phyloP scores from a whole-genome alignment of 1,284 basidiomycete genomes.

The Lignosus rhinocerotis region DNA sequence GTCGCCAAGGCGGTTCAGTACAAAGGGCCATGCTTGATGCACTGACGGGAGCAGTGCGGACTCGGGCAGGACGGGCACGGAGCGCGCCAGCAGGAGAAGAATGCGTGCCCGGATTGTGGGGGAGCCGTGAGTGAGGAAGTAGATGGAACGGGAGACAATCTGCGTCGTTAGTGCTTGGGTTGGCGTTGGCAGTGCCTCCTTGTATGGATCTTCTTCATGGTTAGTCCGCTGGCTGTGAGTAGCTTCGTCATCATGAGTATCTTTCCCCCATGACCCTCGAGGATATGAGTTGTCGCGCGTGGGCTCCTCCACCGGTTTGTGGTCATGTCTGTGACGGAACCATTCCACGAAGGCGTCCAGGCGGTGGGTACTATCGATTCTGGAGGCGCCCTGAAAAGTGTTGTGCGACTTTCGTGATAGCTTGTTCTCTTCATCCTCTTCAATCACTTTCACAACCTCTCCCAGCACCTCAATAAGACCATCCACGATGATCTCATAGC shows the following conservation, averaged over 20 bases:
- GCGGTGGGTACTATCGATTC: slow-evolving; percentile 23
- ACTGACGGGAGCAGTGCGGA: slow-evolving; percentile 79
- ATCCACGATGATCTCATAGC: slow-evolving; percentile 83
- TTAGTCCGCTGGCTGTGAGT: slow-evolving; percentile 25
- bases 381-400: slow-evolving; percentile 8
- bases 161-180: slow-evolving; percentile 76
- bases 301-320: slow-evolving; percentile 15
- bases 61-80: slow-evolving; percentile 76
- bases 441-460: slow-evolving; percentile 74
- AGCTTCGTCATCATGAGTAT: slow-evolving; percentile 27
- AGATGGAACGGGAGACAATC: slow-evolving; percentile 84
- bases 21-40: slow-evolving; percentile 86
- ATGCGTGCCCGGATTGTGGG: slow-evolving; percentile 82
- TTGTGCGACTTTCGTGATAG: slow-evolving; percentile 7
- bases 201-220: slow-evolving; percentile 30
- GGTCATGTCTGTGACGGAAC: slow-evolving; percentile 54
- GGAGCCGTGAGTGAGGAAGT: slow-evolving; percentile 87
- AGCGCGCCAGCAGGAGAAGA: slow-evolving; percentile 68
- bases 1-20: slow-evolving; percentile 80
- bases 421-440: slow-evolving; percentile 46
- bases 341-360: slow-evolving; percentile 62
- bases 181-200: slow-evolving; percentile 56
- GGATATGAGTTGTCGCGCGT: slow-evolving; percentile 38
- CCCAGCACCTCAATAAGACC: slow-evolving; percentile 85
- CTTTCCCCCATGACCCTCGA: slow-evolving; percentile 48